Base-by-base conservation (phyloP, 345 rosid genomes). In the Anastatica hierochuntica region DNA sequence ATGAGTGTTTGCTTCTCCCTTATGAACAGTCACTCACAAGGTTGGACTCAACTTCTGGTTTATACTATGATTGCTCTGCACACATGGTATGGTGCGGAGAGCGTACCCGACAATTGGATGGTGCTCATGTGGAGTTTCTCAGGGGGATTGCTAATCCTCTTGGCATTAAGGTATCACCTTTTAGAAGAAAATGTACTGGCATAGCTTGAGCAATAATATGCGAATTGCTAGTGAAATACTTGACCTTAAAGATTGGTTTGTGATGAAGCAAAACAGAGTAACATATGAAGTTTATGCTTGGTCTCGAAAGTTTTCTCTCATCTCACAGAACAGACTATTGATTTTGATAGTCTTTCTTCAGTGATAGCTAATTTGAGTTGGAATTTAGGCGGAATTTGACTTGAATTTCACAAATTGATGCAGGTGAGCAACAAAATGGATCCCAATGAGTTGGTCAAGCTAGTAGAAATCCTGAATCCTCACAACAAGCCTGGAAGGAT, bases 71-170 rank as follows among this genome's bases (percentile, higher is more conserved):
- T 43, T 79, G 85, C 54, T 76, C 85, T 53, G 78, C 85, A 21
- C 83, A 75, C 68, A 77, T 80, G 85, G 64, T 80, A 15, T 80
- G 85, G 85, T 71, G 72, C 13, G 82, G 85, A 29, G 85, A 80
- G 61, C 76, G 83, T 26, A 80, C 85, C 34, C 53, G 85, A 9
- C 85, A 75, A 20, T 56, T 77, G 56, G 85, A 80, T 75, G 79
- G 85, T 63, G 79, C 83, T 46, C 78, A 77, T 66, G 71, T 80
- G 0, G 82, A 80, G 67, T 80, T 80, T 64, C 62, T 77, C 27
- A 70, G 80, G 60, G 85, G 85, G 21, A 77, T 80, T 16, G 76
- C 83, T 37, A 80, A 80, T 53, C 82, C 82, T 16, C 63, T 80
- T 0, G 85, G 83, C 20, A 63, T 80, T 52, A 77, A 77, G 79